These are phyloP conservation scores for Boletus sp. DNA, from an alignment of 1,284 basidiomycete genomes.

Conservation along the genomic window DNA sequence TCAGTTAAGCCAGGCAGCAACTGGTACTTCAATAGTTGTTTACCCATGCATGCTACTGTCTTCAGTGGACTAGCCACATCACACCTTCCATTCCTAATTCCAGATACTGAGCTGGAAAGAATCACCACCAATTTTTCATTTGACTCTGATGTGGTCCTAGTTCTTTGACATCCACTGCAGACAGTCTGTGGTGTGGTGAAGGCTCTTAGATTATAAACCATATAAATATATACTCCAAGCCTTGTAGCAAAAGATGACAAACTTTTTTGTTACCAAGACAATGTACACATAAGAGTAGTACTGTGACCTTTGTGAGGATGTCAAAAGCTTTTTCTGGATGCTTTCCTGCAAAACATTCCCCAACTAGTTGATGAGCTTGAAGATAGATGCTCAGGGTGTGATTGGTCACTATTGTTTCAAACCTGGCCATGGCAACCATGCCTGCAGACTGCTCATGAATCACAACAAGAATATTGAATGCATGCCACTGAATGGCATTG, in stretches of 20 bases:
- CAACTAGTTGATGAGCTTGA: constrained; percentile 78
- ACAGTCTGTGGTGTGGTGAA: no score
- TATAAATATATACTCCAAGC: constrained; percentile 75
- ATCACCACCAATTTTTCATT: no score
- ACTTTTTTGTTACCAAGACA: constrained; percentile 52
- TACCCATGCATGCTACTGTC: no score
- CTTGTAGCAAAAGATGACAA: constrained; percentile 66
- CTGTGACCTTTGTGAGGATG: constrained; percentile 76
- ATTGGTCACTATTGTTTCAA: constrained; percentile 78
- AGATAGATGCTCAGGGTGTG: constrained; percentile 78
- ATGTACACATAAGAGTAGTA: constrained; percentile 73
- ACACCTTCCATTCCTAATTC: no score
- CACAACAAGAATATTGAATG: constrained; percentile 80
- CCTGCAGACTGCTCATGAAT: constrained; percentile 68
- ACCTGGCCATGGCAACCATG: constrained; percentile 65
- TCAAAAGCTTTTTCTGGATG: constrained; percentile 72
- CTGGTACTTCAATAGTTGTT: no score
- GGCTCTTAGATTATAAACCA: no score
- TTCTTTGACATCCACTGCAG: no score
- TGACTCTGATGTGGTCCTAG: no score
- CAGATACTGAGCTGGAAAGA: no score
- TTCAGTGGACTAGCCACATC: no score
- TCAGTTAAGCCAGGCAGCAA: no score
- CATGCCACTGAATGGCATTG: constrained; percentile 66
- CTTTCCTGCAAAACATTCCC: constrained; percentile 79